These are phyloP conservation scores for Skeletonema potamos DNA, from an alignment of 108 stramenopile genomes.

Conservation along the genomic window DNA sequence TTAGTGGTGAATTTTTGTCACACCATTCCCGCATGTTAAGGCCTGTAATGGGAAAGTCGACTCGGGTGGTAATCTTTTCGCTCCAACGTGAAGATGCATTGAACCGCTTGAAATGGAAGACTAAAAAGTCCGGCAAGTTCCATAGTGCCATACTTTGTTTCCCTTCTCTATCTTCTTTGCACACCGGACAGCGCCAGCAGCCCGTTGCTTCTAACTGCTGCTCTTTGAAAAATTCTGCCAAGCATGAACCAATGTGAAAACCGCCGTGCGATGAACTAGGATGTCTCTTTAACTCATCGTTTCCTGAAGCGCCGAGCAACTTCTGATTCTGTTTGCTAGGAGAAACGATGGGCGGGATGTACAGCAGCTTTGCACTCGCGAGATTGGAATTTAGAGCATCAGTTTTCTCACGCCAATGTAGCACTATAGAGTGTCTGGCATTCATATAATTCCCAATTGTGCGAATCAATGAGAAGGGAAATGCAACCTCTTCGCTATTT, in stretches of 20 bases:
- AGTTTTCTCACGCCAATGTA: conserved; percentile 67
- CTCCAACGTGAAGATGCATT: conserved; percentile 89
- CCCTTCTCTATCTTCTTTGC: conserved; percentile 86
- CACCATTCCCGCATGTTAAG: conserved; percentile 89
- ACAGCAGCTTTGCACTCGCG: conserved; percentile 52
- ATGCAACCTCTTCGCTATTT: conserved; percentile 59
- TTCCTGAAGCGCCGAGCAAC: conserved; percentile 32
- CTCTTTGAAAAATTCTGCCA: conserved; percentile 87
- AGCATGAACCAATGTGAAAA: conserved; percentile 76
- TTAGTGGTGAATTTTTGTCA: conserved; percentile 61
- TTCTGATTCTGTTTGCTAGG: conserved; percentile 54
- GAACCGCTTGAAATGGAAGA: conserved; percentile 96
- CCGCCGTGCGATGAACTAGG: conserved; percentile 49
- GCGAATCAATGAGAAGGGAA: conserved; percentile 75
- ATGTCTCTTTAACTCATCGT: conserved; percentile 35
- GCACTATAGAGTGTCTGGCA: conserved; percentile 63
- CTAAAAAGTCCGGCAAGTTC: conserved; percentile 90
- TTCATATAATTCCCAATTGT: conserved; percentile 84
- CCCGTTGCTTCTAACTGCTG: conserved; percentile 73
- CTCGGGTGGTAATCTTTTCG: conserved; percentile 92
- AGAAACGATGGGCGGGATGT: conserved; percentile 46
- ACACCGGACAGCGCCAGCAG: conserved; percentile 82
- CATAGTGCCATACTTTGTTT: conserved; percentile 87
- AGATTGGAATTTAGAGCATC: conserved; percentile 1
- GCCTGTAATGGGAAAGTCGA: conserved; percentile 91